Evolutionary conservation across 2,329 filamentous ascomycete genomes (phyloP).

Genomic region (Pseudocercospora cruenta): DNA sequence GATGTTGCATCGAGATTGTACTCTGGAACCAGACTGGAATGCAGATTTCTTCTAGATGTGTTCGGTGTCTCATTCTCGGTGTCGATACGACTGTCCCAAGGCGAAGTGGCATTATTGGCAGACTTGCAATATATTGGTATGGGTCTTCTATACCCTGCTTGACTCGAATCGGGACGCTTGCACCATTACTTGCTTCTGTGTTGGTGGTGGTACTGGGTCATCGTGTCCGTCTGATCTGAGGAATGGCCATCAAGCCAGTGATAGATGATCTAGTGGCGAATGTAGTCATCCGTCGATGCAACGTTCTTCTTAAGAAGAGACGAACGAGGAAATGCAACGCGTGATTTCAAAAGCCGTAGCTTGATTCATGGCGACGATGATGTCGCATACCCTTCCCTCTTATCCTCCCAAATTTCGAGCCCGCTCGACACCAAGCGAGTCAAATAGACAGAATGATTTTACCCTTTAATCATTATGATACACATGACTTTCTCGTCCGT

Average conservation of each 20-base stretch:
- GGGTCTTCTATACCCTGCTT: neutral
- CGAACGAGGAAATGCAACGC: neutral
- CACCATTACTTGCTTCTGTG: neutral
- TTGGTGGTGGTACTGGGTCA: neutral
- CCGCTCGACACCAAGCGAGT: neutral
- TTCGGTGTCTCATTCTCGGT: neutral
- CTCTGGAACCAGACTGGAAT: neutral
- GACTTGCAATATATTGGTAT: neutral
- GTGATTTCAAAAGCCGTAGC: neutral
- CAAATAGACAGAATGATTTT: neutral
- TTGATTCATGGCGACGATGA: neutral
- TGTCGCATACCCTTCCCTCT: neutral
- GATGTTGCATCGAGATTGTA: neutral
- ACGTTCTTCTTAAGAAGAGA: neutral
- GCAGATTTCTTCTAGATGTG: neutral
- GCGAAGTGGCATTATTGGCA: neutral
- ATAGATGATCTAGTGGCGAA: too few relatives aligned
- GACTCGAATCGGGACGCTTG: neutral
- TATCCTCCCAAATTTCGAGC: neutral
- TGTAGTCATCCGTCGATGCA: neutral
- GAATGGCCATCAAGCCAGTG: too few relatives aligned
- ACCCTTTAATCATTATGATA: slow-evolving; percentile 21
- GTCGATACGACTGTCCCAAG: neutral
- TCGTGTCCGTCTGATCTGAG: neutral
- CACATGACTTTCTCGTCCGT: slow-evolving; percentile 18